Base-by-base conservation (phyloP, 768 basidiomycete genomes). In the Boletus reticulatus region DNA sequence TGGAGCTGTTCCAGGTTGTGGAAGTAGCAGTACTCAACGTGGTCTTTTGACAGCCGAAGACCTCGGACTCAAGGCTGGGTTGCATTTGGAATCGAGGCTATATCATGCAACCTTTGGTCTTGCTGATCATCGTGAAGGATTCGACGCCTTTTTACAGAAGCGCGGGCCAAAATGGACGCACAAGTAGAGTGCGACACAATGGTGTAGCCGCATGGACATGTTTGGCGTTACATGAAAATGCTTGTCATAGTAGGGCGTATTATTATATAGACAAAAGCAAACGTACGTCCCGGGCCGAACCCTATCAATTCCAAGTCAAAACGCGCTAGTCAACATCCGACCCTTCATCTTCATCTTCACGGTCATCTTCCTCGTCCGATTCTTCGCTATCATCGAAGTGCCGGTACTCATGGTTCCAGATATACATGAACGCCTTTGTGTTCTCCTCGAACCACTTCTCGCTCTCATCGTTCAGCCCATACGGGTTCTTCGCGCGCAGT, bases 91-190 rank as follows among this genome's bases (percentile, higher is more conserved):
- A 59, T 67, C 79, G 48, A 64, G 78, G 43, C 64, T 82, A 20
- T 83, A 83, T 71, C 79, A 82, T 58, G 66, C 72, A 41, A 70
- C 79, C 9, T 82, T 83, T 61, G 77, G 77, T n/a, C 78, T 81
- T 36, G 66, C 61, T 20, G 79, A 80, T 58, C 76, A 77, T 60
- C 66, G 67, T 39, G 78, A 79, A 60, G 78, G 78, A 7, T 81
- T 82, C 70, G 65, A 67, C 12, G 80, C 80, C 2, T 83, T 83
- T 59, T 68, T 78, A 9, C 62, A 68, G 43, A 82, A 82, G 72
- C 68, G 81, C 43, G 69, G 62, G 47, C 66, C 81, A 6, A 62
- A 70, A 34, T 82, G 79, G 74, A 64, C 63, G 12, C 70, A 80
- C 67, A 64, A 73, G 57, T 79, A 70, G 51, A 34, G 22, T n/a